These are phyloP conservation scores for Fusarium robinianum DNA, from an alignment of 2,329 filamentous ascomycete species.

Conservation along the genomic window DNA sequence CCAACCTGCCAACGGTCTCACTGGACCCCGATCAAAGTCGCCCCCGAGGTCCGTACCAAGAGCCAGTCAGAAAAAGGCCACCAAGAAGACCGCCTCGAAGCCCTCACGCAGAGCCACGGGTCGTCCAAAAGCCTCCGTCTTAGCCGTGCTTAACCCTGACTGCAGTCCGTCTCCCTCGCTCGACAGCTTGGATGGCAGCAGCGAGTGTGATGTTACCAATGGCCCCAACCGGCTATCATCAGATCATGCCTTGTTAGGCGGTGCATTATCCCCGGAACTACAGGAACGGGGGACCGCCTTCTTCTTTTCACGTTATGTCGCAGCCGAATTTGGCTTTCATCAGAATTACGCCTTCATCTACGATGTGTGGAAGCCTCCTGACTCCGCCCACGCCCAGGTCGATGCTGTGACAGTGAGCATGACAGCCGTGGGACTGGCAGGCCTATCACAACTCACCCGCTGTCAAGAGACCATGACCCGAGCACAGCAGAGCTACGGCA, in stretches of 20 bases:
- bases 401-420: conserved; percentile 58
- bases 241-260: conserved; percentile 22
- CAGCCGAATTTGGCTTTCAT: conserved; percentile 51
- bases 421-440: conserved; percentile 58
- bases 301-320: conserved; percentile 58
- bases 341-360: conserved; percentile 59
- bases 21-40: conserved; percentile 10
- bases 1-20: conserved; percentile 6
- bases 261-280: conserved; percentile 30
- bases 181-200: conserved; percentile 22
- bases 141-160: conserved; percentile 32
- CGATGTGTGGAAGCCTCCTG: conserved; percentile 55
- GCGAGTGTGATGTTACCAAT: conserved; percentile 10
- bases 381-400: conserved; percentile 39
- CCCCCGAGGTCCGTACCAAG: conserved; percentile 14
- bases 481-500: conserved; percentile 56
- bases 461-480: conserved; percentile 50
- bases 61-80: conserved; percentile 6
- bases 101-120: conserved; percentile 16
- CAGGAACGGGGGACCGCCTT: conserved; percentile 53
- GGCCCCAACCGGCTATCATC: conserved; percentile 21
- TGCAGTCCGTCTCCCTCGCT: conserved; percentile 32
- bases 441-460: conserved; percentile 52
- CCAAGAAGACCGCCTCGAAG: conserved; percentile 13
- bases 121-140: conserved; percentile 26